phyloP scores from a whole-genome alignment of 1,284 basidiomycete species.

The Termitomyces sp. region DNA sequence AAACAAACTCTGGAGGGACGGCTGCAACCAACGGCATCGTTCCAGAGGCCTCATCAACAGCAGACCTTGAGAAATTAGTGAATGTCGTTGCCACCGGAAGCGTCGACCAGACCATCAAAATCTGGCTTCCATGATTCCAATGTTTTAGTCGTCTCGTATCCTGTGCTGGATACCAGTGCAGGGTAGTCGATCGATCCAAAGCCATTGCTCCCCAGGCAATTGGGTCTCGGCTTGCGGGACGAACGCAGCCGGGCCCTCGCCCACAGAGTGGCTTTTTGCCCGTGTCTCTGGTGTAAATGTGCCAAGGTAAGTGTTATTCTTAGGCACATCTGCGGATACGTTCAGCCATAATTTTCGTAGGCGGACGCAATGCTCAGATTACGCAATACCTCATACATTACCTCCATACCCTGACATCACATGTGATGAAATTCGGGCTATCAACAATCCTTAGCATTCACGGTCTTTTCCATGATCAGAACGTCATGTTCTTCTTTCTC shows the following conservation, averaged over 20 bases:
- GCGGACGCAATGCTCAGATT: conserved; percentile 11
- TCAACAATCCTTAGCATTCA: conserved; percentile 18
- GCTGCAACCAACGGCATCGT: conserved; percentile 24
- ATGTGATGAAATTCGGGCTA: conserved; percentile 8
- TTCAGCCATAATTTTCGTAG: conserved; percentile 5
- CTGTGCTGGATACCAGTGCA: neutral
- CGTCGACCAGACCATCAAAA: conserved; percentile 69
- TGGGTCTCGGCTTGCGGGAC: conserved; percentile 6
- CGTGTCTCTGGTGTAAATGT: conserved; percentile 12
- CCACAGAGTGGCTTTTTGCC: conserved; percentile 10
- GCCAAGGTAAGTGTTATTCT: conserved; percentile 14
- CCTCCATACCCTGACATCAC: conserved; percentile 11
- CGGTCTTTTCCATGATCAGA: conserved; percentile 17
- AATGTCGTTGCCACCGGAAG: conserved; percentile 82
- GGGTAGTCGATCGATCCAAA: neutral
- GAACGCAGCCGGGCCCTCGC: conserved; percentile 10
- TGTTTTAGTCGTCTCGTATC: conserved; percentile 2
- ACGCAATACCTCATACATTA: conserved; percentile 16
- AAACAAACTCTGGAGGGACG: conserved; percentile 29
- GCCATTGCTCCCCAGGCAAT: conserved; percentile 3
- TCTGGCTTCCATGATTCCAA: conserved; percentile 49
- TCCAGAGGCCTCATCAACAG: conserved; percentile 29
- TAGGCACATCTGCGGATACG: neutral
- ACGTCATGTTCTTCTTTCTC: conserved; percentile 8
- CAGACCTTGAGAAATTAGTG: conserved; percentile 52